Evolutionary conservation across 2,329 filamentous ascomycete genomes (phyloP).

Genomic region (Nannizziopsis arthrosporioides): DNA sequence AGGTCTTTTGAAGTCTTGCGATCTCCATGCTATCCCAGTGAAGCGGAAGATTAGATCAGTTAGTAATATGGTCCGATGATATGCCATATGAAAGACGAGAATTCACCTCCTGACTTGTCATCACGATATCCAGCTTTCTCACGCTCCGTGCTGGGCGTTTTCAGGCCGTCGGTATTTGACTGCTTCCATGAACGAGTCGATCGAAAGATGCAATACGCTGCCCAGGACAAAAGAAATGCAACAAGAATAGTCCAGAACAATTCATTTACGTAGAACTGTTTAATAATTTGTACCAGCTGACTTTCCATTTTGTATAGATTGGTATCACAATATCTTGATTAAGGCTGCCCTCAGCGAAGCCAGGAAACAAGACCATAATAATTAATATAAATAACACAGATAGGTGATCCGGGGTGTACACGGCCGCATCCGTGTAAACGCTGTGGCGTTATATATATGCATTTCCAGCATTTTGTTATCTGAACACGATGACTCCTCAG

Average conservation of each 20-base stretch:
- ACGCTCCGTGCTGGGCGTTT: slow-evolving; percentile 36
- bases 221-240: slow-evolving; percentile 2
- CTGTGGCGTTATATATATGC: background rate
- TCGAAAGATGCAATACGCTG: background rate
- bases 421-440: background rate
- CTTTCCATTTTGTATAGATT: background rate
- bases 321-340: background rate
- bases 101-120: slow-evolving; percentile 38
- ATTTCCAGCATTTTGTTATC: background rate
- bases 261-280: slow-evolving; percentile 5
- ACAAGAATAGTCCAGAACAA: slow-evolving; percentile 1
- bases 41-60: background rate
- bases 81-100: background rate
- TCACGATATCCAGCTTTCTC: slow-evolving; percentile 27
- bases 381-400: background rate
- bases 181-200: background rate
- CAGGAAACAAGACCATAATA: slow-evolving; percentile 2
- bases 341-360: background rate
- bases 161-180: background rate
- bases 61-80: background rate
- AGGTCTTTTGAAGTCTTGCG: slow-evolving; percentile 49
- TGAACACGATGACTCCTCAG: background rate
- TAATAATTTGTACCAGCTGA: background rate
- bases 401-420: background rate
- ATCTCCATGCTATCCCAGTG: slow-evolving; percentile 42